phyloP scores from a whole-genome alignment of 257 asterid genomes.

The Penstemon newberryi region DNA sequence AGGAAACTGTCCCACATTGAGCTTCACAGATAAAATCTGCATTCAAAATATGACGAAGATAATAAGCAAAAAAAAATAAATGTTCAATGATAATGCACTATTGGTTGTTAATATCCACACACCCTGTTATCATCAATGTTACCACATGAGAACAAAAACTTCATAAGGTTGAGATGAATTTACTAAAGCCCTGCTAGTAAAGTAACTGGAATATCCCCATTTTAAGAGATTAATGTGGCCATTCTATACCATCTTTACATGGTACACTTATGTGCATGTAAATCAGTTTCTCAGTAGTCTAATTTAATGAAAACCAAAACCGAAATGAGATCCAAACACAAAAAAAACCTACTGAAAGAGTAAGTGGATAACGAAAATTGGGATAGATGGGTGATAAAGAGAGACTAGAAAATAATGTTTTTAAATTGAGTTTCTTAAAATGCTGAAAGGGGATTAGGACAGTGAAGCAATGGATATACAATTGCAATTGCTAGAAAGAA shows the following conservation, averaged over 20 bases:
- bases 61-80: neutral
- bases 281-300: no score
- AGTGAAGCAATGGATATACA: neutral
- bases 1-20: constrained; percentile 95
- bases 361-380: neutral
- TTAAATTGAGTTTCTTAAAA: neutral
- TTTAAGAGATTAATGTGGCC: no score
- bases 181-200: no score
- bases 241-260: no score
- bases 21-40: constrained; percentile 94
- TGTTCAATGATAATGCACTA: neutral
- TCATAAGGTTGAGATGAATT: neutral
- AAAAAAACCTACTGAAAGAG: neutral
- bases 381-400: neutral
- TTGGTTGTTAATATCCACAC: neutral
- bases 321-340: neutral
- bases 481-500: constrained; percentile 5
- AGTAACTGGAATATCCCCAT: no score
- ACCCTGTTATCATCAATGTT: neutral
- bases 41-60: constrained; percentile 15
- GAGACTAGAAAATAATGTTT: neutral
- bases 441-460: constrained; percentile 2
- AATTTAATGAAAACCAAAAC: no score
- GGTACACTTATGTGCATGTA: no score
- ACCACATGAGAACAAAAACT: neutral